These are phyloP conservation scores for Candida nonsorbophila DNA, from an alignment of 805 yeast species.

Conservation along the genomic window DNA sequence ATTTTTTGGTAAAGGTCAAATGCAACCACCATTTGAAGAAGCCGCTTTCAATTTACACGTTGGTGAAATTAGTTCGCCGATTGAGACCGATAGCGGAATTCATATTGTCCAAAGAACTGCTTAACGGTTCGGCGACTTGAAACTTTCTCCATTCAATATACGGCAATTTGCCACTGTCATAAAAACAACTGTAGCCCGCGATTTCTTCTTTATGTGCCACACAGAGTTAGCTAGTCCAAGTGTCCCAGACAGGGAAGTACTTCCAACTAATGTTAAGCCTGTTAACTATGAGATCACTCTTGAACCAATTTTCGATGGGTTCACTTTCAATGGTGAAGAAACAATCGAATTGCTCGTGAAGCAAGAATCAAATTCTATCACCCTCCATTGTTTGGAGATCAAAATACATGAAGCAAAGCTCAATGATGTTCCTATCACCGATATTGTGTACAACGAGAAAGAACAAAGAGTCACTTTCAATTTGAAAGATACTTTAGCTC, in stretches of 20 bases:
- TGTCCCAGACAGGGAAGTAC: slow-evolving; percentile 33
- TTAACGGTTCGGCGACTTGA: slow-evolving; percentile 16
- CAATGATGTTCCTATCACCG: slow-evolving; percentile 13
- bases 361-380: slow-evolving; percentile 40
- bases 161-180: not conserved
- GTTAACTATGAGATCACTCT: slow-evolving; percentile 33
- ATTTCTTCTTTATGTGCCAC: no score
- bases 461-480: slow-evolving; percentile 36
- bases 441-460: slow-evolving; percentile 28
- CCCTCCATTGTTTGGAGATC: slow-evolving; percentile 62
- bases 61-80: slow-evolving; percentile 77
- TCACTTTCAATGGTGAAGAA: slow-evolving; percentile 54
- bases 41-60: slow-evolving; percentile 78
- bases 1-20: slow-evolving; percentile 78
- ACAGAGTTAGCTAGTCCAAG: no score
- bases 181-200: no score
- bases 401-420: slow-evolving; percentile 48
- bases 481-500: slow-evolving; percentile 26
- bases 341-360: slow-evolving; percentile 50
- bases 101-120: slow-evolving; percentile 86
- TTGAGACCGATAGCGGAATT: slow-evolving; percentile 87
- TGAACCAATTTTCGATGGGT: slow-evolving; percentile 45
- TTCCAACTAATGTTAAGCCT: slow-evolving; percentile 40
- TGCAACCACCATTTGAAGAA: slow-evolving; percentile 93
- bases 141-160: slow-evolving; percentile 2